phyloP scores from a whole-genome alignment of 495 filamentous ascomycete species.

The Penicillium riverlandense region DNA sequence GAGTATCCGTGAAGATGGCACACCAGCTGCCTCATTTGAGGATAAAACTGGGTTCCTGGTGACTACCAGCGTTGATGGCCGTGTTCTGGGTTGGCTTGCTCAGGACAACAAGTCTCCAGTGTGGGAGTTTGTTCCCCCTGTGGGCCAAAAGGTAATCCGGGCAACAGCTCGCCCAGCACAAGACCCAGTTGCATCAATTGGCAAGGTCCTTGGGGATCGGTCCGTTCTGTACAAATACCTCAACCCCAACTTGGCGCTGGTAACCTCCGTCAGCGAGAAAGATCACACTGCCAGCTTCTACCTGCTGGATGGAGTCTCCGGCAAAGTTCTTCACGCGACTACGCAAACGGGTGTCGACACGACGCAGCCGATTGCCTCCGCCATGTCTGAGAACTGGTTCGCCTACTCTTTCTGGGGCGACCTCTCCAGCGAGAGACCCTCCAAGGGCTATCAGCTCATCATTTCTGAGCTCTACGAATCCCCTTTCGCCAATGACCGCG shows the following conservation, averaged over 20 bases:
- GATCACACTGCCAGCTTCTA: slow-evolving; percentile 56
- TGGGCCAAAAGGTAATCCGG: slow-evolving; percentile 57
- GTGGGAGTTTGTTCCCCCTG: slow-evolving; percentile 70
- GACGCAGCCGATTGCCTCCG: slow-evolving; percentile 64
- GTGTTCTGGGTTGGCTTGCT: slow-evolving; percentile 52
- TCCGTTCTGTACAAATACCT: slow-evolving; percentile 96
- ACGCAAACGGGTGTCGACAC: slow-evolving; percentile 70
- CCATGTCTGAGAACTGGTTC: slow-evolving; percentile 92
- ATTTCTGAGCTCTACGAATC: slow-evolving; percentile 90
- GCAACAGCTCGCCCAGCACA: slow-evolving; percentile 62
- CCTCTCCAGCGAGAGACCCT: slow-evolving; percentile 39
- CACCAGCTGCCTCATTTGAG: slow-evolving; percentile 19
- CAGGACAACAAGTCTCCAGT: slow-evolving; percentile 42
- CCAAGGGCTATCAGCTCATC: slow-evolving; percentile 82
- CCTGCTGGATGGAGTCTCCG: slow-evolving; percentile 81
- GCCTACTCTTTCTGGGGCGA: slow-evolving; percentile 78
- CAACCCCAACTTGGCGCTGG: slow-evolving; percentile 75
- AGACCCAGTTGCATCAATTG: slow-evolving; percentile 91
- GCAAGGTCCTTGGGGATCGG: slow-evolving; percentile 83
- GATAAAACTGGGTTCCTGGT: slow-evolving; percentile 41
- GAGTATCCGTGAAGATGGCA: slow-evolving; percentile 28
- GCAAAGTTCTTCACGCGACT: slow-evolving; percentile 63
- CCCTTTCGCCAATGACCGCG: slow-evolving; percentile 73
- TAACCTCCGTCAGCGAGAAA: slow-evolving; percentile 59
- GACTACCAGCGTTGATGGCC: slow-evolving; percentile 51